Conservation (phyloP, 805 yeast genomes). For the Monosporozyma aquatica region DNA sequence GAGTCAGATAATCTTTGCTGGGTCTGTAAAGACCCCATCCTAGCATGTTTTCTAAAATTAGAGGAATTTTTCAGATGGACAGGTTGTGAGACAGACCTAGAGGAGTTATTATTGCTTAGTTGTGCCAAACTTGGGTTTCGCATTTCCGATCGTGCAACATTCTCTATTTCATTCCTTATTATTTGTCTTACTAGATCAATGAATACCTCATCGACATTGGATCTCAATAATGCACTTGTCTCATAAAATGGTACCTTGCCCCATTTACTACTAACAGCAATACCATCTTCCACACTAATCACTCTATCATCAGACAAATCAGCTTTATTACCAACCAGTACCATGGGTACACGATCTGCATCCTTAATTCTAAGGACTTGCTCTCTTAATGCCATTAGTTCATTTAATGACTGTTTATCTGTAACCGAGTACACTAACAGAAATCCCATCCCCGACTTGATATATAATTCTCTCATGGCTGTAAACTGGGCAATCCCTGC, state of each 20-base stretch:
- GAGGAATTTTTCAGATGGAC: neutral
- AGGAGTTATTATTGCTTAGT: neutral
- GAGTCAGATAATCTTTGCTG: too few relatives aligned
- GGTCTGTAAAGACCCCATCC: slow-evolving; percentile 2
- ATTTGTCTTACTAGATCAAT: slow-evolving; percentile 69
- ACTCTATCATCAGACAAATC: slow-evolving; percentile 72
- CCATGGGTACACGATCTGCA: slow-evolving; percentile 62
- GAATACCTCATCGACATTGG: slow-evolving; percentile 83
- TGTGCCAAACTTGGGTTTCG: slow-evolving; percentile 9
- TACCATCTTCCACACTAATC: slow-evolving; percentile 59
- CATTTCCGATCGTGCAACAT: slow-evolving; percentile 9
- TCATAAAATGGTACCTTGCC: slow-evolving; percentile 74
- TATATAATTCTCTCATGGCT: slow-evolving; percentile 88
- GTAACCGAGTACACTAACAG: slow-evolving; percentile 82
- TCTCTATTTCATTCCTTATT: slow-evolving; percentile 33
- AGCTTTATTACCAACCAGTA: slow-evolving; percentile 71
- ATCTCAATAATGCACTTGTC: slow-evolving; percentile 85
- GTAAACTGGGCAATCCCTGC: slow-evolving; percentile 98
- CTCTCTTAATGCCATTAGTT: slow-evolving; percentile 69
- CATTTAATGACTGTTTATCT: slow-evolving; percentile 76
- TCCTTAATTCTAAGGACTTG: slow-evolving; percentile 75
- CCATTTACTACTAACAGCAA: slow-evolving; percentile 54
- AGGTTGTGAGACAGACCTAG: slow-evolving; percentile 2
- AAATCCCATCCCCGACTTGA: slow-evolving; percentile 95
- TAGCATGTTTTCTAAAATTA: neutral